Percentiles rank a stretch among this genome's conserved stretches.
Conservation (phyloP, 352 stramenopile genomes). For the Globisporangium mamillatum region DNA sequence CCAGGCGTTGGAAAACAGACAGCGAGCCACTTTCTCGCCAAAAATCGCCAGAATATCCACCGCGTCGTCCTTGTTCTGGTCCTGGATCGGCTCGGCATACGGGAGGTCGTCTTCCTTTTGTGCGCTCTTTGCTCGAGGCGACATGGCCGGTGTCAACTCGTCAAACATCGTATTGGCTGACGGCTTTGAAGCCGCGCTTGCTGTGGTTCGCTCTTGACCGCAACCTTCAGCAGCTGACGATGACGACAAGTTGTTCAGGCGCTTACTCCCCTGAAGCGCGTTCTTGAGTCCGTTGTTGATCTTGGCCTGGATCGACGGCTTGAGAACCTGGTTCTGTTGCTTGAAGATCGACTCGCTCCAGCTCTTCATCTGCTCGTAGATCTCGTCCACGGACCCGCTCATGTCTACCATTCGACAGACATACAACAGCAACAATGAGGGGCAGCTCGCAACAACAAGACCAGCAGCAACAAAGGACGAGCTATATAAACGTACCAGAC, state of each 20-base stretch:
- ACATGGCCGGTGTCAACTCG: conserved; percentile 19
- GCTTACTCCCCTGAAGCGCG: conserved; percentile 64
- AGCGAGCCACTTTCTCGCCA: conserved; percentile 70
- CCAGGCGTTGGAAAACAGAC: conserved; percentile 80
- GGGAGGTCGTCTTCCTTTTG: conserved; percentile 74
- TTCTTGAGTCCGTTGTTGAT: conserved; percentile 80
- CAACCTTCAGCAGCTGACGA: neutral
- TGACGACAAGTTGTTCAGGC: conserved; percentile 25
- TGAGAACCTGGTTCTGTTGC: conserved; percentile 61
- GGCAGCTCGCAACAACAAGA: neutral
- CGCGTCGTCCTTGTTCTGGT: conserved; percentile 50
- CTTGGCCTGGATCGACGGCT: conserved; percentile 76
- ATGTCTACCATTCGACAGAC: conserved; percentile 32
- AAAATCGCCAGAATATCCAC: conserved; percentile 48
- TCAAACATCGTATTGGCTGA: conserved; percentile 22
- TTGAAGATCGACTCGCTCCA: conserved; percentile 76
- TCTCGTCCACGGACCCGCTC: conserved; percentile 46
- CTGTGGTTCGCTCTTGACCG: neutral
- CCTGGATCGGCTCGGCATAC: conserved; percentile 74
- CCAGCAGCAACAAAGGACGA: neutral
- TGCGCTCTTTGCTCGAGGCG: conserved; percentile 45
- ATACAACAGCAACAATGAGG: neutral
- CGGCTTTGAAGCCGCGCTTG: neutral
- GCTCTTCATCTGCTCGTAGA: conserved; percentile 73
- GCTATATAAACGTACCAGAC: conserved; percentile 37